Base-by-base conservation (phyloP, 2,329 filamentous ascomycete genomes). In the Fusarium phyllophilum region DNA sequence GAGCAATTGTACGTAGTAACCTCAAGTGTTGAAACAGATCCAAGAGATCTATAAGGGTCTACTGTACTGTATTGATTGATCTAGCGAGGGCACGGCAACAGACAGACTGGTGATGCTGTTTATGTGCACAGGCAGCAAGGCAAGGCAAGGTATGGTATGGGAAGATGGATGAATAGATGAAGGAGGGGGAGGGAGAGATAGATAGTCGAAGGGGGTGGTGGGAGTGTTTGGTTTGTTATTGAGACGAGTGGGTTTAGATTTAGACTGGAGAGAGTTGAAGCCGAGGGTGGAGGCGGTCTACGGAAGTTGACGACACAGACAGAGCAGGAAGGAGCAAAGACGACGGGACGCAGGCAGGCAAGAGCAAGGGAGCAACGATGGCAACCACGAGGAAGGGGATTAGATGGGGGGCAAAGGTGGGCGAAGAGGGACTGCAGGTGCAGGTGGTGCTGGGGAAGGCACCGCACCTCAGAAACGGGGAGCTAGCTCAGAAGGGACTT, bases 211-310 rank as follows among this genome's bases (percentile, higher is more conserved):
- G 70, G 74, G 65, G 66, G 60, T 68, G 42, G 42, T 26, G 66
- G 46, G 66, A 66, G 60, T 68, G 75, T 74, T 71, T 75, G 67
- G 74, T 71, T 71, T 75, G 69, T 74, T 77, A 76, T 76, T 76
- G 62, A 57, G 64, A 57, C 67, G 68, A 66, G 70, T 68, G 72
- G 67, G 39, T 58, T 58, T 62, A 44, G 74, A 46, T 49, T 59
- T 62, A 44, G 75, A 68, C 64, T 68, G n/a, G 55, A 58, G 66
- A 73, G 66, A 73, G 70, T 73, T 72, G 64, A 68, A 51, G 65
- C 55, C 68, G 68, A 64, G 61, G 58, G 74, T 75, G 74, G 66
- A 72, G 76, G 78, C 76, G 78, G 78, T 79, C 78, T 78, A 77
- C 76, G 66, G 67, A 61, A 63, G 76, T 75, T 73, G 70, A 78